Evolutionary conservation across 805 yeast genomes (phyloP).

Genomic region (Barnettozyma sp.): DNA sequence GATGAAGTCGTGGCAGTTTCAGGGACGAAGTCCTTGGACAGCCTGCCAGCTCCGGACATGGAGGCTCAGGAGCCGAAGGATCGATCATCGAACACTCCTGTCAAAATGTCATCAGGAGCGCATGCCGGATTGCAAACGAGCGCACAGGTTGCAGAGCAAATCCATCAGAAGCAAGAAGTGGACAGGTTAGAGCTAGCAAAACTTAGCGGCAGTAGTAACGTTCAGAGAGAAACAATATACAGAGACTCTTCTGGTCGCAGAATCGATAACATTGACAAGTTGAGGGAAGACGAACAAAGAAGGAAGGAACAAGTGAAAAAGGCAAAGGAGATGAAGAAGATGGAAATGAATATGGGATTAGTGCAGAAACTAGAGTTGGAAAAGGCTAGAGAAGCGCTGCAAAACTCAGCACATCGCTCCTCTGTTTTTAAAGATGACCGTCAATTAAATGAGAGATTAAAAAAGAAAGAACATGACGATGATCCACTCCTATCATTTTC

Average conservation of each 20-base stretch:
- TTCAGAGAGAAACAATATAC: slow-evolving; percentile 41
- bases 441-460: slow-evolving; percentile 31
- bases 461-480: slow-evolving; percentile 36
- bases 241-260: slow-evolving; percentile 58
- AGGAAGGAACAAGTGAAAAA: slow-evolving; percentile 25
- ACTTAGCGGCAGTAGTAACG: slow-evolving; percentile 7
- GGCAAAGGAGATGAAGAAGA: slow-evolving; percentile 24
- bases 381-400: slow-evolving; percentile 21
- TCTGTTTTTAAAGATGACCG: no score
- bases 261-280: slow-evolving; percentile 35
- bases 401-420: no score
- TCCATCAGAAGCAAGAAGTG: slow-evolving; percentile 26
- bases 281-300: slow-evolving; percentile 23
- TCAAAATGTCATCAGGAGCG: slow-evolving; percentile 29
- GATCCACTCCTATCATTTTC: slow-evolving; percentile 58
- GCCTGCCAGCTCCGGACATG: no score
- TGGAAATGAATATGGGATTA: slow-evolving; percentile 32
- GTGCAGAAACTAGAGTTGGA: slow-evolving; percentile 32
- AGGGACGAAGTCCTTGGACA: background rate
- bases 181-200: slow-evolving; percentile 11
- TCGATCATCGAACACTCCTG: no score
- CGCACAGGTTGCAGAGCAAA: slow-evolving; percentile 33
- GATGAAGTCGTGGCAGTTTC: slow-evolving; percentile 10
- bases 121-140: slow-evolving; percentile 43
- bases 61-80: no score